A percentile compares a stretch with the other conserved stretches of the same genome.
Evolutionary conservation across 2,329 filamentous ascomycete genomes (phyloP).

Genomic region (Fusarium phyllophilum): DNA sequence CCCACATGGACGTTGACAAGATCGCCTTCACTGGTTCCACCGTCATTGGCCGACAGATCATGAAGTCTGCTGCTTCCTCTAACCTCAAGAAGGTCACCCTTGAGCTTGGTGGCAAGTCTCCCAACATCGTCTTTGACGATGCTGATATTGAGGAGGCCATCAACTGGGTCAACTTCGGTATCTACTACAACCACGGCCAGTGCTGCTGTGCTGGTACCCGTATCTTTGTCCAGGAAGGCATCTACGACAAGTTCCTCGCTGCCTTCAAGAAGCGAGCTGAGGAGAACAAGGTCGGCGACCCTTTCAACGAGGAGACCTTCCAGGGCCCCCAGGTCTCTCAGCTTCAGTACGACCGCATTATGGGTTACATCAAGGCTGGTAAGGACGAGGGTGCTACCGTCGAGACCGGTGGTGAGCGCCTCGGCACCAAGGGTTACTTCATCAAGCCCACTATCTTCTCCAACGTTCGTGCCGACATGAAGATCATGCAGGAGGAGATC

Average conservation of each 20-base stretch:
- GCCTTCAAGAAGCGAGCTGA: constrained; percentile 81
- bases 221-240: constrained; percentile 85
- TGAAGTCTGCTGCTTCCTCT: constrained; percentile 81
- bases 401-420: constrained; percentile 63
- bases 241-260: constrained; percentile 88
- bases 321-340: constrained; percentile 89
- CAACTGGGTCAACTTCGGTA: constrained; percentile 79
- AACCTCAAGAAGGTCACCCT: constrained; percentile 87
- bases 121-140: constrained; percentile 83
- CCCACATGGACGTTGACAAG: constrained; percentile 86
- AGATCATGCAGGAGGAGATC: constrained; percentile 92
- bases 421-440: constrained; percentile 85
- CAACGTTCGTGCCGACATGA: constrained; percentile 84
- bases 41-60: constrained; percentile 76
- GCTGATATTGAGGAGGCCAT: constrained; percentile 81
- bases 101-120: constrained; percentile 82
- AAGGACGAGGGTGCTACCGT: constrained; percentile 70
- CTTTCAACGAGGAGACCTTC: constrained; percentile 82
- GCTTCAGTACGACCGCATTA: constrained; percentile 88
- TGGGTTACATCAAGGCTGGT: constrained; percentile 79
- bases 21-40: constrained; percentile 85
- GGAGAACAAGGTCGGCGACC: constrained; percentile 84
- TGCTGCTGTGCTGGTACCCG: constrained; percentile 81
- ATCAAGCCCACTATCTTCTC: constrained; percentile 92
- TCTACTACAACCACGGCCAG: constrained; percentile 74